Conservation (phyloP, 352 stramenopile species). For the Globisporangium alternatum region DNA sequence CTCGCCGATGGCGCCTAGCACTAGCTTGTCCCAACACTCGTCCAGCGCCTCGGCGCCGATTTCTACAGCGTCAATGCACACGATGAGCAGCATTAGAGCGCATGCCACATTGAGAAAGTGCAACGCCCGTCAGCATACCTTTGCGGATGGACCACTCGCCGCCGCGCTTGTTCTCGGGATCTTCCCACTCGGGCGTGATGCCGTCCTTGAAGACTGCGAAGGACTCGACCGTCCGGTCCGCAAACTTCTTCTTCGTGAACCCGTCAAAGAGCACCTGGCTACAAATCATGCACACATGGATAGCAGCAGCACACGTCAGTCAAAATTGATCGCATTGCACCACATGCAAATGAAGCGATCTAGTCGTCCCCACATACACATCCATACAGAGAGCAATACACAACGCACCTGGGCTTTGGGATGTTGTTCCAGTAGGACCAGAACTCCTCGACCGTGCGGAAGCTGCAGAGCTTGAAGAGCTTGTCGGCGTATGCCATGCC, state of each 20-base stretch:
- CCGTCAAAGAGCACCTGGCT: constrained; percentile 82
- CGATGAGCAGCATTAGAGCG: constrained; percentile 5
- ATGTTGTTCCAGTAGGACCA: constrained; percentile 92
- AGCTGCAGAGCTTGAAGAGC: constrained; percentile 86
- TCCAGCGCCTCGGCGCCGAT: constrained; percentile 74
- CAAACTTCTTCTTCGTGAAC: constrained; percentile 88
- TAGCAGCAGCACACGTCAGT: background rate
- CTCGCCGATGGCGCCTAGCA: constrained; percentile 89
- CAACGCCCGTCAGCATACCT: constrained; percentile 27
- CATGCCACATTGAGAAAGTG: background rate
- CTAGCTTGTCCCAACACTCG: constrained; percentile 88
- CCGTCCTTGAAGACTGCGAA: constrained; percentile 92
- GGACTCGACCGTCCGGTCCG: constrained; percentile 91
- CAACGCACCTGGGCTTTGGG: constrained; percentile 72
- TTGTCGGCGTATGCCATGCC: constrained; percentile 84
- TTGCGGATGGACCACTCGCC: constrained; percentile 86
- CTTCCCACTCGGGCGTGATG: constrained; percentile 89
- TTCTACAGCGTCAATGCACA: constrained; percentile 31
- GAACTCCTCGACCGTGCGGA: constrained; percentile 87
- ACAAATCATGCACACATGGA: background rate
- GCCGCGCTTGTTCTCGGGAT: constrained; percentile 85
- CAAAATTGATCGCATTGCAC: too few relatives aligned
- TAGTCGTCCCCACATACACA: background rate
- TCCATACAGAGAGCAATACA: background rate
- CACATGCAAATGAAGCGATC: background rate